Conservation (phyloP, 345 rosid species). For the Stellera chamaejasme region DNA sequence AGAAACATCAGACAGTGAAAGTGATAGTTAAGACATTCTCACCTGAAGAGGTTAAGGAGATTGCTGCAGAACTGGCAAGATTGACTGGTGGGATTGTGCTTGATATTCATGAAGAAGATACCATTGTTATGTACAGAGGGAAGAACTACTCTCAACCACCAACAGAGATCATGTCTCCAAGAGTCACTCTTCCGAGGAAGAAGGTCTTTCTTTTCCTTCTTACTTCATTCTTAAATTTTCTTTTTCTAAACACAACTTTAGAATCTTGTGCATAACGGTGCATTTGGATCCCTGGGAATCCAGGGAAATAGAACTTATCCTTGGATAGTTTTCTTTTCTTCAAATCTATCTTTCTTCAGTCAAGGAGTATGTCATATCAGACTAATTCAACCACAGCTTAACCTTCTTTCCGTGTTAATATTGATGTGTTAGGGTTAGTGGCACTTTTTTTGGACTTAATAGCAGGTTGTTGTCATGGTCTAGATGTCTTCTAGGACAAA, state of each 20-base stretch:
- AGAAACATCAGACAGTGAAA: constrained; percentile 87
- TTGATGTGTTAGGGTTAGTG: too few relatives aligned
- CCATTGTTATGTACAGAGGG: constrained; percentile 89
- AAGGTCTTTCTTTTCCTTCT: constrained; percentile 36
- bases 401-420: too few relatives aligned
- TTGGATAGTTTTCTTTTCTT: too few relatives aligned
- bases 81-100: constrained; percentile 88
- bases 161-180: constrained; percentile 89
- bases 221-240: neutral
- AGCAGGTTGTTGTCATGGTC: too few relatives aligned
- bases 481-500: too few relatives aligned
- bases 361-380: too few relatives aligned
- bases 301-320: too few relatives aligned
- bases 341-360: too few relatives aligned
- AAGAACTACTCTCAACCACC: constrained; percentile 94
- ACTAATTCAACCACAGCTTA: too few relatives aligned
- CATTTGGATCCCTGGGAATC: too few relatives aligned
- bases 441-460: too few relatives aligned
- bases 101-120: constrained; percentile 70
- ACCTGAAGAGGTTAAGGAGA: constrained; percentile 80
- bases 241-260: neutral
- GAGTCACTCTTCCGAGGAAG: constrained; percentile 76
- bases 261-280: too few relatives aligned
- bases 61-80: constrained; percentile 75
- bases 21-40: constrained; percentile 85